Evolutionary conservation across 306 rosid species (phyloP).

Genomic region (Pyrus communis): DNA sequence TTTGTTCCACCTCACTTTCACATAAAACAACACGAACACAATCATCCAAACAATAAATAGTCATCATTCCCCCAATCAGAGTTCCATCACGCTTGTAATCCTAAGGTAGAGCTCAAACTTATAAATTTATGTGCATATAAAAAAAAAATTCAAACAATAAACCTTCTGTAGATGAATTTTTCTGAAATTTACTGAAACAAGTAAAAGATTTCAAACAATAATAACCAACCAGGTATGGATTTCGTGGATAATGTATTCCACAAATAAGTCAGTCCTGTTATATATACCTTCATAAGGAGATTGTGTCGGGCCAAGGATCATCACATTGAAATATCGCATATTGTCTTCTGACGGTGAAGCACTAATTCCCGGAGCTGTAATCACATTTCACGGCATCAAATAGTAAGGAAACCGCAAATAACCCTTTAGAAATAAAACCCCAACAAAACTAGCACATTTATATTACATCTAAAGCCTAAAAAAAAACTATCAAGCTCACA

Average conservation of each 20-base stretch:
- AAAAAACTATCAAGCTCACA: not conserved
- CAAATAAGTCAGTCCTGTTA: not conserved
- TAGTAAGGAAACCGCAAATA: slow-evolving; percentile 5
- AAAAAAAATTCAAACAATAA: not conserved
- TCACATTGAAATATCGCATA: slow-evolving; percentile 95
- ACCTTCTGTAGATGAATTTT: not conserved
- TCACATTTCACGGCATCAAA: slow-evolving; percentile 22
- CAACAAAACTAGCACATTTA: not conserved
- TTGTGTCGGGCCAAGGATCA: slow-evolving; percentile 98
- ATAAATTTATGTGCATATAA: not conserved
- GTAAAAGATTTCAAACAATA: not conserved
- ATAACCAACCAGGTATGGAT: not conserved
- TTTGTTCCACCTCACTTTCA: not conserved
- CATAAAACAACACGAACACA: not conserved
- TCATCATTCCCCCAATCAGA: not conserved
- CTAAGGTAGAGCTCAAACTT: not conserved
- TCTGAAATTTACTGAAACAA: not conserved
- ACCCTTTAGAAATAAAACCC: slow-evolving; percentile 2
- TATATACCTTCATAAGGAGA: slow-evolving; percentile 88
- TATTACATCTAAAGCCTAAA: not conserved
- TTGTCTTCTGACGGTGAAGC: slow-evolving; percentile 97
- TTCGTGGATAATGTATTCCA: not conserved
- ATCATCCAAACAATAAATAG: not conserved
- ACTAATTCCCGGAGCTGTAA: slow-evolving; percentile 93
- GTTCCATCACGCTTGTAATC: not conserved